Evolutionary conservation across 208 protist species (phyloP).

Genomic region (Paratrypanosoma confusum): DNA sequence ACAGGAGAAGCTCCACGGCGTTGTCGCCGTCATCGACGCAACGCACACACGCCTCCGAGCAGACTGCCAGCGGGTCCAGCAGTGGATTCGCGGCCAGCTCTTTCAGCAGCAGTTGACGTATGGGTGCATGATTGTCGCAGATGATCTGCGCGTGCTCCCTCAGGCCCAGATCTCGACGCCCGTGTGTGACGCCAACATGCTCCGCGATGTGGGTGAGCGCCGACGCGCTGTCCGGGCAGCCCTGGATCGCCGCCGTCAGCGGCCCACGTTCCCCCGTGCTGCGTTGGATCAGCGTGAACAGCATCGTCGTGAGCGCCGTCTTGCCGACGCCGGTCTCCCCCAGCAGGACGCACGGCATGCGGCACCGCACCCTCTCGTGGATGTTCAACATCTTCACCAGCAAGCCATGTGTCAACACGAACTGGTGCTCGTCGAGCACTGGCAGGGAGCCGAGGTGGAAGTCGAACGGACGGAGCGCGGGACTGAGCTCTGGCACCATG

Average conservation of each 20-base stretch:
- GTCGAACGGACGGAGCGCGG: neutral
- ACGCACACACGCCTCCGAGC: no score
- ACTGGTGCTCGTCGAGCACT: neutral
- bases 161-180: no score
- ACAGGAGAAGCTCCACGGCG: neutral
- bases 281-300: neutral
- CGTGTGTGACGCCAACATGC: no score
- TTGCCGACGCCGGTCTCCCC: conserved; percentile 1
- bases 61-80: neutral
- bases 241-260: no score
- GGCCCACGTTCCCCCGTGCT: neutral
- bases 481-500: neutral
- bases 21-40: neutral
- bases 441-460: conserved; percentile 2
- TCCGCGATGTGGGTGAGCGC: no score
- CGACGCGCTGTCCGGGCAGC: no score
- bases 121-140: no score
- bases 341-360: conserved; percentile 5
- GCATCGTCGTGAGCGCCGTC: conserved; percentile 1
- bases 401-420: conserved; percentile 3
- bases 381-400: conserved; percentile 7
- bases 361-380: conserved; percentile 2
- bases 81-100: neutral
- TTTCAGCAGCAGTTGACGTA: no score
- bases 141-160: no score